These are phyloP conservation scores for Pseudonectria foliicola DNA, from an alignment of 2,329 filamentous ascomycete species.

Conservation along the genomic window DNA sequence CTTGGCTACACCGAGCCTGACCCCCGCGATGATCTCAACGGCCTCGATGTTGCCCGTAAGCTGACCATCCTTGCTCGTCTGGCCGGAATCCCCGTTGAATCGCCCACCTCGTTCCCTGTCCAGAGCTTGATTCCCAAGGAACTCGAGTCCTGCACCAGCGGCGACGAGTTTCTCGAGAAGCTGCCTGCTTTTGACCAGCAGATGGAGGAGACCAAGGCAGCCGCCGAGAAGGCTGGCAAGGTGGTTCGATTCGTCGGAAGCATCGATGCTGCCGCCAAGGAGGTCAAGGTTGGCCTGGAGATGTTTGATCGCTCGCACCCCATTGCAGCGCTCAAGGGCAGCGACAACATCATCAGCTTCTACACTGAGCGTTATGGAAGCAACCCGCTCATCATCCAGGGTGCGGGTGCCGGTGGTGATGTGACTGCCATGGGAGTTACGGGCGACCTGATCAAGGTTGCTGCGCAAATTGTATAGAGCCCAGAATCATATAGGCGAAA, in stretches of 20 bases:
- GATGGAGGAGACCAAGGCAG: constrained; percentile 83
- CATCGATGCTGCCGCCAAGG: constrained; percentile 73
- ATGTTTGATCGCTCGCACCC: constrained; percentile 82
- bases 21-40: constrained; percentile 79
- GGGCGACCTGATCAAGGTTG: constrained; percentile 83
- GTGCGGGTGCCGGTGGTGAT: constrained; percentile 86
- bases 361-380: constrained; percentile 91
- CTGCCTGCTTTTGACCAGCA: constrained; percentile 77
- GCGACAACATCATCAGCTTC: constrained; percentile 98
- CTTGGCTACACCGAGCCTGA: constrained; percentile 90
- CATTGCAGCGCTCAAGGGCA: constrained; percentile 91
- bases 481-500: constrained; percentile 8
- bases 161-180: constrained; percentile 77
- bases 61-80: constrained; percentile 88
- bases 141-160: constrained; percentile 67
- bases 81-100: constrained; percentile 72
- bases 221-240: constrained; percentile 81
- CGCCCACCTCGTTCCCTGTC: constrained; percentile 84
- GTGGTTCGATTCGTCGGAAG: constrained; percentile 92
- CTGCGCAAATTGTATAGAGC: constrained; percentile 56
- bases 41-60: constrained; percentile 88
- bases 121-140: constrained; percentile 87
- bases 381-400: constrained; percentile 90
- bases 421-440: constrained; percentile 98
- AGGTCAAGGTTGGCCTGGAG: constrained; percentile 88